Conservation (phyloP, 2,329 filamentous ascomycete species). For the Lachnellula suecica region DNA sequence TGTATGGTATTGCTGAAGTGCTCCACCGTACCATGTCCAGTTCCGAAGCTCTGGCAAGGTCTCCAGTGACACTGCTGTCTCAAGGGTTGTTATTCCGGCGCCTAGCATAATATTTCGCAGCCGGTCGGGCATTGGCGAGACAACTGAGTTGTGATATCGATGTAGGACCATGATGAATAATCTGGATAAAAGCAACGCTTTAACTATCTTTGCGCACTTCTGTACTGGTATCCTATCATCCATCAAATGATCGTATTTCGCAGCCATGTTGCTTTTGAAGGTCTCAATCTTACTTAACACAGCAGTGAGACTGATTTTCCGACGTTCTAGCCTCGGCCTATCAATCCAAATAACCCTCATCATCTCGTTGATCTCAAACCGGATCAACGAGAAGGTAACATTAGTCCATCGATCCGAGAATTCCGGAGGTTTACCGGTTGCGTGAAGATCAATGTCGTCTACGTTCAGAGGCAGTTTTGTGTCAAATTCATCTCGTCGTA, state of each 20-base stretch:
- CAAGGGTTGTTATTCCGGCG: slow-evolving; percentile 54
- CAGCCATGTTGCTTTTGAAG: slow-evolving; percentile 63
- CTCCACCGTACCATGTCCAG: slow-evolving; percentile 72
- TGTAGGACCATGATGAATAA: slow-evolving; percentile 68
- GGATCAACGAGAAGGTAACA: slow-evolving; percentile 65
- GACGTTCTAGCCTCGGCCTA: slow-evolving; percentile 60
- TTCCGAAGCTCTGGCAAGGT: slow-evolving; percentile 48
- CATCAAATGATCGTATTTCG: slow-evolving; percentile 64
- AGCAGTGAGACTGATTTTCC: slow-evolving; percentile 60
- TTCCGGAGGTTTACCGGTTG: slow-evolving; percentile 41
- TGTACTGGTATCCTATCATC: slow-evolving; percentile 60
- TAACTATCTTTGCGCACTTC: slow-evolving; percentile 60
- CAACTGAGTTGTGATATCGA: slow-evolving; percentile 53
- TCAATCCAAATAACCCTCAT: slow-evolving; percentile 70
- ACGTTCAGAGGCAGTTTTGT: slow-evolving; percentile 71
- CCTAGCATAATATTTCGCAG: slow-evolving; percentile 63
- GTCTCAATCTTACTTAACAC: slow-evolving; percentile 68
- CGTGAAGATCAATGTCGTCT: slow-evolving; percentile 61
- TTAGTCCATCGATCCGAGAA: slow-evolving; percentile 58
- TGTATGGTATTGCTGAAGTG: slow-evolving; percentile 71
- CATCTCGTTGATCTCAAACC: slow-evolving; percentile 74
- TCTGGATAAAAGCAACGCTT: slow-evolving; percentile 62
- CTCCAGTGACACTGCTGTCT: slow-evolving; percentile 54
- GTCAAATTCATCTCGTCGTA: slow-evolving; percentile 73
- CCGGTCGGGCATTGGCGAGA: slow-evolving; percentile 54